Conservation (phyloP, 805 yeast genomes). For the Hanseniaspora valbyensis region DNA sequence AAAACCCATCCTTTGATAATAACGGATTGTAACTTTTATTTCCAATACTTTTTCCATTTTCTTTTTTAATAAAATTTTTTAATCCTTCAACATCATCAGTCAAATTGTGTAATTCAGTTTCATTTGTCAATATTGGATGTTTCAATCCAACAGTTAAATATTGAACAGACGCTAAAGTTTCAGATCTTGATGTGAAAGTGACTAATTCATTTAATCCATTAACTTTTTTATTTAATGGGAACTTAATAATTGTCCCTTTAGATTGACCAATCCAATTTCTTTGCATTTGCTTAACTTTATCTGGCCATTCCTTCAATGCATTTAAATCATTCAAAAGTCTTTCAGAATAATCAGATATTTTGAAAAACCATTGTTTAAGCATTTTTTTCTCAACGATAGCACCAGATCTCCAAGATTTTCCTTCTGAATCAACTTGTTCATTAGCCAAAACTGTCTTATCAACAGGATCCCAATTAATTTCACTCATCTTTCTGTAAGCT, state of each 20-base stretch:
- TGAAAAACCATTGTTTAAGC: conserved; percentile 87
- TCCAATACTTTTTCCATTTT: not conserved
- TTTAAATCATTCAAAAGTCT: conserved; percentile 56
- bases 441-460: conserved; percentile 91
- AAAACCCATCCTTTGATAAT: conserved; percentile 51
- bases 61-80: not conserved
- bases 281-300: conserved; percentile 82
- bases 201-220: conserved; percentile 26
- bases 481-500: conserved; percentile 78
- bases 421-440: conserved; percentile 88
- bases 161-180: conserved; percentile 74
- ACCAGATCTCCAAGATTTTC: conserved; percentile 94
- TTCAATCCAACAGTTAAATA: conserved; percentile 66
- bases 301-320: conserved; percentile 67
- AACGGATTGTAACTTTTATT: conserved; percentile 20
- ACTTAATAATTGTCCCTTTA: conserved; percentile 59
- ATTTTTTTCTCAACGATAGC: conserved; percentile 77
- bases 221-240: conserved; percentile 28
- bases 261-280: conserved; percentile 89
- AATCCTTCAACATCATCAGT: conserved; percentile 31
- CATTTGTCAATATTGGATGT: conserved; percentile 47
- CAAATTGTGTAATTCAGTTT: conserved; percentile 38
- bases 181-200: conserved; percentile 82
- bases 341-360: conserved; percentile 72
- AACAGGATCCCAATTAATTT: conserved; percentile 95